Conservation (phyloP, 805 yeast species). For the Yarrowia sp. region DNA sequence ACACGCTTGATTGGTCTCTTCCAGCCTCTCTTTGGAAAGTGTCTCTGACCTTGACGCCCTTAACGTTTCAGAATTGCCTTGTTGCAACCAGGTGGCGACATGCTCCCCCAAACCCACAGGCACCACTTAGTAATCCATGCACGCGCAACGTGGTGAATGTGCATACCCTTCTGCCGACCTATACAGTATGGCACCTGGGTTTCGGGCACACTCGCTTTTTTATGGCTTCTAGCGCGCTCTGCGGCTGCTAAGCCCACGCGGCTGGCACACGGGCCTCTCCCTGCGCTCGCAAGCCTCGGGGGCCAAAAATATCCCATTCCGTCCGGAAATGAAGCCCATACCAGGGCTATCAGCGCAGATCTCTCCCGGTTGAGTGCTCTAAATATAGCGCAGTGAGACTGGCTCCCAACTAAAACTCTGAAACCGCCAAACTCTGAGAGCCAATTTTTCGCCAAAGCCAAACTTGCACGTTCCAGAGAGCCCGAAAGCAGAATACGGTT, state of each 20-base stretch:
- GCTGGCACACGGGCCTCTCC: too few relatives aligned
- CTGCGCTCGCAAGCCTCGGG: too few relatives aligned
- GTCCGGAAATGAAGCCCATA: conserved; percentile 3
- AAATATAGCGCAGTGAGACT: conserved; percentile 5
- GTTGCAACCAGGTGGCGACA: conserved; percentile 17
- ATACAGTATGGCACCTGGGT: not conserved
- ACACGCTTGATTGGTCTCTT: conserved; percentile 13
- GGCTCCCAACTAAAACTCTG: conserved; percentile 9
- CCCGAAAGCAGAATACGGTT: too few relatives aligned
- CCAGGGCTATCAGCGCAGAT: conserved; percentile 12
- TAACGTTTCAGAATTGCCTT: conserved; percentile 14
- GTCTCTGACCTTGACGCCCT: conserved; percentile 5
- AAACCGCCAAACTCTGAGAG: not conserved
- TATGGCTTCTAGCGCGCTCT: not conserved
- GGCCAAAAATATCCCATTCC: too few relatives aligned
- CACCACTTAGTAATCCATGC: conserved; percentile 25
- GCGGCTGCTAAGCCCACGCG: too few relatives aligned
- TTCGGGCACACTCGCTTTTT: not conserved
- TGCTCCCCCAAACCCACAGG: not conserved
- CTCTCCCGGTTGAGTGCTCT: conserved; percentile 1
- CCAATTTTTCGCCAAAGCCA: too few relatives aligned
- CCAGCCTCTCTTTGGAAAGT: not conserved
- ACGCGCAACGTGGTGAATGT: conserved; percentile 27
- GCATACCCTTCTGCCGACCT: conserved; percentile 17
- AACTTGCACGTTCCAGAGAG: too few relatives aligned